Conservation (phyloP, 768 basidiomycete species). For the Phaffia australis region DNA sequence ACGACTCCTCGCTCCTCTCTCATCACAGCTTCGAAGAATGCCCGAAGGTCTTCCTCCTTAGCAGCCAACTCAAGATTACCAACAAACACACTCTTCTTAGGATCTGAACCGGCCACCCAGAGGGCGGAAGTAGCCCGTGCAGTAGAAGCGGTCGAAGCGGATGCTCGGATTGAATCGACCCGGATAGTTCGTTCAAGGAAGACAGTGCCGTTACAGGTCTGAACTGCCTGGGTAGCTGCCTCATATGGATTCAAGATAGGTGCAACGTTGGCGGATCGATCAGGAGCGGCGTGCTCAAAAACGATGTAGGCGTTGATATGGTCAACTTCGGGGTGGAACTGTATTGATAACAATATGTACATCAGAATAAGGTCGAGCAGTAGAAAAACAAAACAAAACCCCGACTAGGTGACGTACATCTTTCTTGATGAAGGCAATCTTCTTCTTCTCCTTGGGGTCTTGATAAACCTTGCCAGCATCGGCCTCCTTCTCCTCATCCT, state of each 20-base stretch:
- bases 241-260: slow-evolving; percentile 44
- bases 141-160: slow-evolving; percentile 34
- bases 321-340: slow-evolving; percentile 68
- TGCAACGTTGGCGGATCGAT: slow-evolving; percentile 37
- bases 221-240: slow-evolving; percentile 53
- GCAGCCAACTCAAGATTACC: slow-evolving; percentile 87
- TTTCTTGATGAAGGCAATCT: slow-evolving; percentile 83
- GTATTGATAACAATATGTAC: not conserved
- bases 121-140: slow-evolving; percentile 30
- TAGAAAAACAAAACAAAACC: not conserved
- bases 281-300: slow-evolving; percentile 55
- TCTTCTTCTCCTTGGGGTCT: slow-evolving; percentile 76
- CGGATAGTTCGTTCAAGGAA: slow-evolving; percentile 72
- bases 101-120: slow-evolving; percentile 46
- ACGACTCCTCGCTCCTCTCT: slow-evolving; percentile 52
- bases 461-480: slow-evolving; percentile 49
- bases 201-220: slow-evolving; percentile 53
- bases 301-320: slow-evolving; percentile 82
- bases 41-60: slow-evolving; percentile 77
- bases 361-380: not conserved
- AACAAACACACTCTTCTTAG: slow-evolving; percentile 74
- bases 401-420: slow-evolving; percentile 38
- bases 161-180: slow-evolving; percentile 54
- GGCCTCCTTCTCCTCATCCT: slow-evolving; percentile 42
- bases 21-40: slow-evolving; percentile 72